A percentile compares a stretch with the other conserved stretches of the same genome.
phyloP scores from a whole-genome alignment of 2,329 filamentous ascomycete genomes.

The Fusarium anguioides region DNA sequence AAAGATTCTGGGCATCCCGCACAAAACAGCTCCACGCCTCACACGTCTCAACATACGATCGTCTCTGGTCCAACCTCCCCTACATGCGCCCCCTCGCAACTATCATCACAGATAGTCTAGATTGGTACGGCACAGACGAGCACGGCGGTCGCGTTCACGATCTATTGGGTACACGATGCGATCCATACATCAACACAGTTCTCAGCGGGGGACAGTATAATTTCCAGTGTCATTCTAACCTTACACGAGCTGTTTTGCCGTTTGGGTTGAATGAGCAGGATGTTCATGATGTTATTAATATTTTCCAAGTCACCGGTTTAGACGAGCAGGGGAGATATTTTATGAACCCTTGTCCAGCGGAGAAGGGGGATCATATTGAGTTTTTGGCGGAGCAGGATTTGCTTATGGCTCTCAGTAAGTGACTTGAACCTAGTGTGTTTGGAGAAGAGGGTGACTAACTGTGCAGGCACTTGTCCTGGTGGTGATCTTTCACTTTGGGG shows the following conservation, averaged over 20 bases:
- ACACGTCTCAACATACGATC: slow-evolving; percentile 77
- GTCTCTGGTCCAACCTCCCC: slow-evolving; percentile 81
- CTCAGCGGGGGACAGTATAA: slow-evolving; percentile 78
- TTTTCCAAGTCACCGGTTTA: slow-evolving; percentile 86
- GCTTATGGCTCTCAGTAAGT: slow-evolving; percentile 67
- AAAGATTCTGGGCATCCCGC: slow-evolving; percentile 83
- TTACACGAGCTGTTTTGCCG: slow-evolving; percentile 76
- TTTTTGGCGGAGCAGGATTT: slow-evolving; percentile 85
- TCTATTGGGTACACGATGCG: slow-evolving; percentile 83
- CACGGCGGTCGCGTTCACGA: slow-evolving; percentile 79
- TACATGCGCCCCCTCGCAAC: slow-evolving; percentile 81
- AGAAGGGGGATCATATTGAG: slow-evolving; percentile 71
- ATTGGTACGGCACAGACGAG: slow-evolving; percentile 69
- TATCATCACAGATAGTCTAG: slow-evolving; percentile 74
- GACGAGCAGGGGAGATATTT: slow-evolving; percentile 79
- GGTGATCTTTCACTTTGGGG: slow-evolving; percentile 87
- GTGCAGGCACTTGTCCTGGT: slow-evolving; percentile 75
- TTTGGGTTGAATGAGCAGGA: slow-evolving; percentile 77
- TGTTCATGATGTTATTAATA: slow-evolving; percentile 86
- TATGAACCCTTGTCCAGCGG: slow-evolving; percentile 73
- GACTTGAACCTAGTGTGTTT: accelerated
- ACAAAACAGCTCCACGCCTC: slow-evolving; percentile 82
- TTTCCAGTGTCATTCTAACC: slow-evolving; percentile 86
- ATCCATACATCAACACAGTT: slow-evolving; percentile 83
- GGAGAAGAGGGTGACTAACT: slow-evolving; percentile 4